Percentiles rank a stretch among this genome's conserved stretches.
Evolutionary conservation across 495 filamentous ascomycete genomes (phyloP).

Genomic region (Penicillium psychrofluorescens): DNA sequence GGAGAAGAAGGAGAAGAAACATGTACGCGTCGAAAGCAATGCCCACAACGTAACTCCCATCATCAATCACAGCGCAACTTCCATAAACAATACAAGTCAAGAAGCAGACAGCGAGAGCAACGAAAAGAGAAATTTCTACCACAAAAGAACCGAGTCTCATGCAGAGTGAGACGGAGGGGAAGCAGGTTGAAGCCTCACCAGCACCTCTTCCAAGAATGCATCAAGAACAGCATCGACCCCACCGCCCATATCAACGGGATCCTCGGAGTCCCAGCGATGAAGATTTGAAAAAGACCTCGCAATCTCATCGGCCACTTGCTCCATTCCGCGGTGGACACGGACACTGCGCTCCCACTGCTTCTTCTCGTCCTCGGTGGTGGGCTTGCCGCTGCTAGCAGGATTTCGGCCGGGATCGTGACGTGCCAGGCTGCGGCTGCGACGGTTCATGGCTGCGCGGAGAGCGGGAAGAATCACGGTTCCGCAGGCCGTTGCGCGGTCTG

Average conservation of each 20-base stretch:
- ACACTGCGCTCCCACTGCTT: conserved; percentile 46
- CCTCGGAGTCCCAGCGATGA: conserved; percentile 73
- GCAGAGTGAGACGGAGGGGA: background rate
- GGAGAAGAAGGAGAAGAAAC: too few species aligned
- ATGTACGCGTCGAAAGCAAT: too few species aligned
- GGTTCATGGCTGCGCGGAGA: conserved; percentile 76
- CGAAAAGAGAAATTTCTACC: background rate
- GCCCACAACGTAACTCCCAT: too few species aligned
- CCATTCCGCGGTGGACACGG: conserved; percentile 74
- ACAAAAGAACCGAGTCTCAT: background rate
- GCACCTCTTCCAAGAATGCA: conserved; percentile 85
- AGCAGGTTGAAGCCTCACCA: conserved; percentile 83
- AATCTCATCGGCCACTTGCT: conserved; percentile 67
- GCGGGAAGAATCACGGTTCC: conserved; percentile 78
- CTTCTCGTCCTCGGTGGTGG: conserved; percentile 25
- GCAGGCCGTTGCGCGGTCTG: conserved; percentile 11
- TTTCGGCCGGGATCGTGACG: conserved; percentile 13
- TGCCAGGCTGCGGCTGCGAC: conserved; percentile 46
- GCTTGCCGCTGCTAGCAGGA: background rate
- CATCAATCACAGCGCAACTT: too few species aligned
- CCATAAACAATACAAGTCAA: background rate
- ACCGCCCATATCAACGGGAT: conserved; percentile 84
- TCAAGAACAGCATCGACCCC: conserved; percentile 83
- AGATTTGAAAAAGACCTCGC: conserved; percentile 76
- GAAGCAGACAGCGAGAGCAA: background rate